Evolutionary conservation across 306 rosid species (phyloP).

Genomic region (Malus orientalis): DNA sequence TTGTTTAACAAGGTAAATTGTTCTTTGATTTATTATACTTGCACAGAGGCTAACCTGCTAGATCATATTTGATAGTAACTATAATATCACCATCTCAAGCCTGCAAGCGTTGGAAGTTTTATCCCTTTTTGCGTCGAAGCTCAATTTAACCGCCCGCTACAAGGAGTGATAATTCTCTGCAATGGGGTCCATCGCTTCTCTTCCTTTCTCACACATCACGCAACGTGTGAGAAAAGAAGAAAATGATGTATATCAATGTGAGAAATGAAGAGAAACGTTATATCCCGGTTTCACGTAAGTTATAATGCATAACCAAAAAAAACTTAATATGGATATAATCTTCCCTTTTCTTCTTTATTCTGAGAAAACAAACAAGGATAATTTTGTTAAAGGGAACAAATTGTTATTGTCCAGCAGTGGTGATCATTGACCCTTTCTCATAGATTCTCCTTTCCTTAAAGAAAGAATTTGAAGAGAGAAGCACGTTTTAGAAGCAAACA

Average conservation of each 20-base stretch:
- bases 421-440: not conserved
- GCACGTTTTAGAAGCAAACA: not conserved
- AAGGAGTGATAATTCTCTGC: not conserved
- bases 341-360: not conserved
- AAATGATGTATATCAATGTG: rapidly evolving
- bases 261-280: too few species aligned
- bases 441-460: not conserved
- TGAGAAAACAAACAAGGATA: not conserved
- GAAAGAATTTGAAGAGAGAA: not conserved
- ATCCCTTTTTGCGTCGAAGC: not conserved
- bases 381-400: not conserved
- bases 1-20: not conserved
- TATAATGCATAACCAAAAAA: not conserved
- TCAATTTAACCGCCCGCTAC: not conserved
- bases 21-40: not conserved
- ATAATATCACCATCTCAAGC: not conserved
- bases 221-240: too few species aligned
- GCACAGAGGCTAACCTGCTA: not conserved
- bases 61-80: too few species aligned
- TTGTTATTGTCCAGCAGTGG: not conserved
- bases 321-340: not conserved
- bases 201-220: not conserved
- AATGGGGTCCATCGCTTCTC: not conserved
- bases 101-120: not conserved
- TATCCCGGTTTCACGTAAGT: not conserved